Evolutionary conservation across 768 basidiomycete genomes (phyloP).

Genomic region (Leccinum imitatum): DNA sequence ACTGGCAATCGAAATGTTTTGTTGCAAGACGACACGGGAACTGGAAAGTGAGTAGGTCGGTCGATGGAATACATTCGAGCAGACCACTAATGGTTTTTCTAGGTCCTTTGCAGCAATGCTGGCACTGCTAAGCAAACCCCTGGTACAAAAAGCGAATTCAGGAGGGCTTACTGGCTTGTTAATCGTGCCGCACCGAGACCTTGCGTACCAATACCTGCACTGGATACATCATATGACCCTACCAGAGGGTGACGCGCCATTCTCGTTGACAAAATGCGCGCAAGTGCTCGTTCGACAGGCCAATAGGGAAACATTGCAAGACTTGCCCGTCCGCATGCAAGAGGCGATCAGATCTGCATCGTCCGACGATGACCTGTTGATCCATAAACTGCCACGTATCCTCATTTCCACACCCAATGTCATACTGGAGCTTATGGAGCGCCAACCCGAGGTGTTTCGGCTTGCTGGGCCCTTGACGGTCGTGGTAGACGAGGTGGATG

Average conservation of each 20-base stretch:
- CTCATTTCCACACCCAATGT: constrained; percentile 74
- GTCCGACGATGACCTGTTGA: constrained; percentile 38
- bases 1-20: constrained; percentile 57
- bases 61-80: neutral
- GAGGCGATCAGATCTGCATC: constrained; percentile 27
- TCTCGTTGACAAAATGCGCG: constrained; percentile 43
- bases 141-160: constrained; percentile 12
- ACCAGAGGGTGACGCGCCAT: constrained; percentile 30
- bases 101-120: constrained; percentile 75
- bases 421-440: constrained; percentile 52
- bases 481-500: constrained; percentile 77
- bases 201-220: constrained; percentile 63
- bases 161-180: constrained; percentile 52
- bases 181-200: constrained; percentile 71
- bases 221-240: constrained; percentile 60
- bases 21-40: constrained; percentile 70
- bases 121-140: constrained; percentile 59
- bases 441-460: constrained; percentile 44
- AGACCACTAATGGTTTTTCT: constrained; percentile 2
- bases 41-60: constrained; percentile 63
- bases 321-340: constrained; percentile 28
- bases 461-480: constrained; percentile 52
- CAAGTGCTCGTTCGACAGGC: constrained; percentile 63
- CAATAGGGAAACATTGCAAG: constrained; percentile 19
- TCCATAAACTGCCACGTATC: constrained; percentile 55